Percentiles rank a stretch among this genome's conserved stretches.
Conservation (phyloP, 2,329 filamentous ascomycete species). For the Emergomyces orientalis region DNA sequence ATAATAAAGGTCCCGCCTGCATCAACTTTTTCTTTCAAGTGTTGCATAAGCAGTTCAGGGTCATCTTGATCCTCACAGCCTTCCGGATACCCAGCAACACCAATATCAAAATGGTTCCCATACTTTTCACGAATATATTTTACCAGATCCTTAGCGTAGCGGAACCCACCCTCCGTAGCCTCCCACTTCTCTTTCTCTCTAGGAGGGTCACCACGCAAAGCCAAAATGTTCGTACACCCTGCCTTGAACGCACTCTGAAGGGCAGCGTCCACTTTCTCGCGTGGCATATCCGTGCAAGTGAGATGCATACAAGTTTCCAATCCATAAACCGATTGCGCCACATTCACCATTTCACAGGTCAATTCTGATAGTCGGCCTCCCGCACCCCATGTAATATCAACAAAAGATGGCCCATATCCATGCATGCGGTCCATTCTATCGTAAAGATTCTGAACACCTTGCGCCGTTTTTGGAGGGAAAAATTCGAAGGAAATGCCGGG, state of each 20-base stretch:
- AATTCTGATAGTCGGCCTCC: slow-evolving; percentile 83
- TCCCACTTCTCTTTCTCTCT: slow-evolving; percentile 91
- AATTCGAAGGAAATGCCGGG: slow-evolving; percentile 98
- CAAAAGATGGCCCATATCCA: slow-evolving; percentile 83
- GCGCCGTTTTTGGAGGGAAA: slow-evolving; percentile 86
- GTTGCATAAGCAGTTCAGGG: slow-evolving; percentile 73
- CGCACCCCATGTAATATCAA: slow-evolving; percentile 97
- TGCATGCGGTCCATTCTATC: slow-evolving; percentile 99
- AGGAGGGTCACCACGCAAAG: slow-evolving; percentile 84
- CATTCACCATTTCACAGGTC: slow-evolving; percentile 94
- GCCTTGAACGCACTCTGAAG: slow-evolving; percentile 82
- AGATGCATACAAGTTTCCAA: slow-evolving; percentile 98
- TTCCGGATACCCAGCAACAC: slow-evolving; percentile 92
- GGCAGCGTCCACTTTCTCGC: slow-evolving; percentile 81
- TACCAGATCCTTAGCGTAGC: slow-evolving; percentile 85
- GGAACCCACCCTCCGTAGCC: slow-evolving; percentile 75
- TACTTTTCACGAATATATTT: slow-evolving; percentile 71
- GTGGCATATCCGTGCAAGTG: slow-evolving; percentile 96
- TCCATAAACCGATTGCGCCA: slow-evolving; percentile 89
- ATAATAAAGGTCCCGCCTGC: slow-evolving; percentile 89
- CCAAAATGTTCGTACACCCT: slow-evolving; percentile 94
- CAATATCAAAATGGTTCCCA: slow-evolving; percentile 90
- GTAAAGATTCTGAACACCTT: slow-evolving; percentile 96
- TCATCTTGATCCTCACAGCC: slow-evolving; percentile 89
- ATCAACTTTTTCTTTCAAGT: slow-evolving; percentile 95